A percentile compares a stretch with the other conserved stretches of the same genome.
These are phyloP conservation scores for Arbutus unedo DNA, from an alignment of 148 eudicot species.

Conservation along the genomic window DNA sequence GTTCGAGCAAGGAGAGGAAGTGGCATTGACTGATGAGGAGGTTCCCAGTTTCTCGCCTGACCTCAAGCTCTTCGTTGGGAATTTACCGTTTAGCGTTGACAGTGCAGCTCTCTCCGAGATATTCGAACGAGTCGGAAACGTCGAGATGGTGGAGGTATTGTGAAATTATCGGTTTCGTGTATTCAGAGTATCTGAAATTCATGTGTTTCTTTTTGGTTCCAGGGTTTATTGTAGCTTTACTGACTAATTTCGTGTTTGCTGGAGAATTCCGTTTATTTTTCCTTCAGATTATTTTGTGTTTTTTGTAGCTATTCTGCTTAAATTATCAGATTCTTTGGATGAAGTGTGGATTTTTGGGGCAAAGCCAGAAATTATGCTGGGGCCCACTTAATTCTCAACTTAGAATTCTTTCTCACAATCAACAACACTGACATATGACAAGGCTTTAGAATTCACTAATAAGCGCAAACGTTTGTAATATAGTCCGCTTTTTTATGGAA, in stretches of 20 bases:
- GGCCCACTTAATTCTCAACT: too few species aligned
- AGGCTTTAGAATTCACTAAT: too few species aligned
- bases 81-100: conserved; percentile 75
- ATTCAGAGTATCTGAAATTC: not conserved
- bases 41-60: conserved; percentile 52
- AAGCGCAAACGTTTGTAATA: too few species aligned
- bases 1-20: conserved; percentile 49
- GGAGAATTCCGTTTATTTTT: not conserved
- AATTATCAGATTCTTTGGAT: not conserved
- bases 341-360: too few species aligned
- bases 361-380: too few species aligned
- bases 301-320: not conserved
- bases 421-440: too few species aligned
- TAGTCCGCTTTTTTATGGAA: too few species aligned
- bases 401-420: too few species aligned
- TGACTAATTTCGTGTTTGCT: not conserved
- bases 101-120: conserved; percentile 71
- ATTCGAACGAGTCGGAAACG: conserved; percentile 66
- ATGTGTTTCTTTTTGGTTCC: not conserved
- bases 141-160: conserved; percentile 85
- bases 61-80: conserved; percentile 83
- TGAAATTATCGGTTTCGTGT: not conserved
- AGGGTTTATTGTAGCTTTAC: not conserved
- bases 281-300: not conserved
- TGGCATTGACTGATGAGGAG: conserved; percentile 27